phyloP scores from a whole-genome alignment of 306 rosid genomes.

The Cucurbita ficifolia region DNA sequence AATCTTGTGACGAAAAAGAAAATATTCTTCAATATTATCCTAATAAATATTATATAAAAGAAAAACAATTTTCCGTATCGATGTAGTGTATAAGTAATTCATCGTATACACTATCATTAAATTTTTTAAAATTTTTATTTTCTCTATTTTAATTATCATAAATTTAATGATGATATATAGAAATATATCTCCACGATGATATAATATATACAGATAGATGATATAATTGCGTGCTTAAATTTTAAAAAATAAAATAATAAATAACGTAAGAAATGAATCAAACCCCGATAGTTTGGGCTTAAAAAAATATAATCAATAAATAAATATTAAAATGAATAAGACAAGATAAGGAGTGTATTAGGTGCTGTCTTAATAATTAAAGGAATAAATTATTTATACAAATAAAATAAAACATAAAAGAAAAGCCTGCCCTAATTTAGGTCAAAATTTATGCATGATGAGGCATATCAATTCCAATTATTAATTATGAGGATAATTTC shows the following conservation, averaged over 20 bases:
- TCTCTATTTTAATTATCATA: too few species aligned
- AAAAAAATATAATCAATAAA: background rate
- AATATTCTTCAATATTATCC: background rate
- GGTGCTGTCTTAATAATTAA: background rate
- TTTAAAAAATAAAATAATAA: background rate
- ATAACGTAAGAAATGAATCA: background rate
- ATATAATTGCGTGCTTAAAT: background rate
- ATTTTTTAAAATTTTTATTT: too few species aligned
- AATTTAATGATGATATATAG: too few species aligned
- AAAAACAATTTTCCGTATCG: too few species aligned
- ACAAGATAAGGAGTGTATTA: background rate
- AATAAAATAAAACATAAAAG: background rate
- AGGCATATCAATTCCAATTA: background rate
- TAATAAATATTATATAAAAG: too few species aligned
- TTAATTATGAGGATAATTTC: background rate
- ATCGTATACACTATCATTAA: too few species aligned
- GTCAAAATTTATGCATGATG: background rate
- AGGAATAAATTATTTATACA: background rate
- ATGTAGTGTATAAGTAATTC: too few species aligned
- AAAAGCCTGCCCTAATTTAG: background rate
- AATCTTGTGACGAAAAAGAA: too few species aligned
- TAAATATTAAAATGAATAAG: background rate
- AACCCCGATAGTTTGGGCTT: background rate
- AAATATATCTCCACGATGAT: too few species aligned
- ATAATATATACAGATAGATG: background rate